Evolutionary conservation across 495 filamentous ascomycete genomes (phyloP).

Genomic region (Hypoxylon crocopeplum): DNA sequence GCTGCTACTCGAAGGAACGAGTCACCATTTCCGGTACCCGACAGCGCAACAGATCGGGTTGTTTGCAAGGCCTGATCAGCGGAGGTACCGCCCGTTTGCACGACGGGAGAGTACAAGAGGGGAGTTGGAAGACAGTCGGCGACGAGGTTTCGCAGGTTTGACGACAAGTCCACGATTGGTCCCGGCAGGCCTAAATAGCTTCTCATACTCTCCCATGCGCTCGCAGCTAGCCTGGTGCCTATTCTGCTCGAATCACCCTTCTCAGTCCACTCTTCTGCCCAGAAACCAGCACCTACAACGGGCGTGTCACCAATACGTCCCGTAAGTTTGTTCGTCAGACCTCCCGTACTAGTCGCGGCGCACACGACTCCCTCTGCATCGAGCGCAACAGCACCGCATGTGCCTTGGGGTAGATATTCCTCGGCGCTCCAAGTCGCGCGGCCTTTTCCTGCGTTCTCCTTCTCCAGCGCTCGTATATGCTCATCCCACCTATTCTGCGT

Average conservation of each 20-base stretch:
- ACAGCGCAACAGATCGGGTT: constrained; percentile 71
- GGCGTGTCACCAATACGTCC: constrained; percentile 90
- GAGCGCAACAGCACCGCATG: constrained; percentile 81
- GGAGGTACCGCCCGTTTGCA: background rate
- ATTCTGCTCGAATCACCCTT: constrained; percentile 20
- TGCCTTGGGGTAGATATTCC: constrained; percentile 80
- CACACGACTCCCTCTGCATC: constrained; percentile 75
- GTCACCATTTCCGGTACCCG: constrained; percentile 90
- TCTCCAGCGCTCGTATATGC: constrained; percentile 70
- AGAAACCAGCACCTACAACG: constrained; percentile 84
- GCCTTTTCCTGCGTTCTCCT: constrained; percentile 48
- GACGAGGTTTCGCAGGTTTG: constrained; percentile 47
- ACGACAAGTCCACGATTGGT: constrained; percentile 49
- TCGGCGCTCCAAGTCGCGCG: constrained; percentile 52
- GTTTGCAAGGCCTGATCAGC: constrained; percentile 29
- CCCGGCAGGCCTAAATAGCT: constrained; percentile 30
- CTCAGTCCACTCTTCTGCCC: constrained; percentile 82
- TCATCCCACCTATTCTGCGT: constrained; percentile 83
- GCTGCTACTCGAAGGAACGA: constrained; percentile 82
- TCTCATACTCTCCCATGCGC: constrained; percentile 18
- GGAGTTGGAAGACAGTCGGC: constrained; percentile 62
- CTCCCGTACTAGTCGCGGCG: constrained; percentile 85
- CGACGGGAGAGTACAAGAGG: constrained; percentile 43
- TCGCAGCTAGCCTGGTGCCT: background rate
- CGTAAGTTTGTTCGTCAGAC: constrained; percentile 86